These are phyloP conservation scores for Crithidia bombi DNA, from an alignment of 208 protist genomes.

Conservation along the genomic window DNA sequence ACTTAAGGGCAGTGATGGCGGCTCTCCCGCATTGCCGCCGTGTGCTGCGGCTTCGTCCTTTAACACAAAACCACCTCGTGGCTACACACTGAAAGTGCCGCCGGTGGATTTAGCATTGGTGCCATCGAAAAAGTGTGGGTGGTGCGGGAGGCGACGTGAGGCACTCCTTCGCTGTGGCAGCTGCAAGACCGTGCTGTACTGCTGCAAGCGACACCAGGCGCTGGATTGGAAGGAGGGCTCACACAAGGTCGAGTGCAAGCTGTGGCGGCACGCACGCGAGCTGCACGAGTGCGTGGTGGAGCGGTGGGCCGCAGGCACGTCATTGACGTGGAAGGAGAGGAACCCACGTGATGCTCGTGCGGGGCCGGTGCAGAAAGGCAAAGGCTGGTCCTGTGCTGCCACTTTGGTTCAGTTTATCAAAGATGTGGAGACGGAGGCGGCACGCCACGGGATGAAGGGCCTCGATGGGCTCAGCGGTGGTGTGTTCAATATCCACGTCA, in stretches of 20 bases:
- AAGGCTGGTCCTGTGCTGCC: slow-evolving; percentile 34
- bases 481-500: slow-evolving; percentile 32
- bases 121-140: slow-evolving; percentile 45
- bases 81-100: slow-evolving; percentile 33
- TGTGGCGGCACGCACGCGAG: slow-evolving; percentile 54
- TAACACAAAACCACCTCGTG: background rate
- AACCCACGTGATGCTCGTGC: background rate
- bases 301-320: slow-evolving; percentile 19
- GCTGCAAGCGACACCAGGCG: slow-evolving; percentile 73
- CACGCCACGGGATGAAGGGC: slow-evolving; percentile 13
- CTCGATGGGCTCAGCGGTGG: too few species aligned
- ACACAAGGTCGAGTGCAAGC: slow-evolving; percentile 64
- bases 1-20: background rate
- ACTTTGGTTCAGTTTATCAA: slow-evolving; percentile 48
- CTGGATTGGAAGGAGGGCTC: slow-evolving; percentile 69
- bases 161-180: slow-evolving; percentile 69
- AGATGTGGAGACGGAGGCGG: slow-evolving; percentile 20
- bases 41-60: background rate
- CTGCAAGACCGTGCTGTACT: slow-evolving; percentile 80
- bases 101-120: slow-evolving; percentile 19
- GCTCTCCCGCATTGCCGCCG: background rate
- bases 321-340: slow-evolving; percentile 1
- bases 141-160: slow-evolving; percentile 68
- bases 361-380: slow-evolving; percentile 4
- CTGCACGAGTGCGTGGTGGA: slow-evolving; percentile 49